Conservation (phyloP, 108 stramenopile species). For the Cyclotella cryptica region DNA sequence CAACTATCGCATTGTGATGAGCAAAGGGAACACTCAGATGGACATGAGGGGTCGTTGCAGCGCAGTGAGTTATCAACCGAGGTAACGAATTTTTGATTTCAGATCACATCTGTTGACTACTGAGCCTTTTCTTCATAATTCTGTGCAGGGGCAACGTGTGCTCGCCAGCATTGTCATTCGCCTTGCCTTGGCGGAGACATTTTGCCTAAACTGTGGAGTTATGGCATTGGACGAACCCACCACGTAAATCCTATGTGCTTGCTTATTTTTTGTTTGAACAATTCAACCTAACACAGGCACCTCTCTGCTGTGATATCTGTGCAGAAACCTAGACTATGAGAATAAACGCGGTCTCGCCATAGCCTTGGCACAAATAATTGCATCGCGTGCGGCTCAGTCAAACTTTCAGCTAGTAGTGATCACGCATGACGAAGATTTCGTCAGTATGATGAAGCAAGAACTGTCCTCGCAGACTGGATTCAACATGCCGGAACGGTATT, state of each 20-base stretch:
- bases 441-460: conserved; percentile 92
- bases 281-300: neutral
- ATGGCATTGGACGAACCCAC: conserved; percentile 98
- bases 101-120: conserved; percentile 14
- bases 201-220: conserved; percentile 96
- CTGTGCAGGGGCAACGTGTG: conserved; percentile 84
- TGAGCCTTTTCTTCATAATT: conserved; percentile 58
- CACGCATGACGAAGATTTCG: conserved; percentile 99
- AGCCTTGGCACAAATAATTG: conserved; percentile 95
- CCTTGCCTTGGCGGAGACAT: conserved; percentile 98
- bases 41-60: conserved; percentile 99
- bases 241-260: conserved; percentile 37
- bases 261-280: neutral
- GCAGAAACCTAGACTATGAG: conserved; percentile 89
- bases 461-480: conserved; percentile 85
- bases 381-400: conserved; percentile 80
- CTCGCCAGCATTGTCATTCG: conserved; percentile 98
- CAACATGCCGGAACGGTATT: conserved; percentile 96
- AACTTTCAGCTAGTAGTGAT: conserved; percentile 99
- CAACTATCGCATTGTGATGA: conserved; percentile 99
- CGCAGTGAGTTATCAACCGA: conserved; percentile 59
- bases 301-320: neutral
- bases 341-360: conserved; percentile 95
- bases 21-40: conserved; percentile 83
- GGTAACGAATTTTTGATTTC: neutral